Conservation (phyloP, 208 protist species). For the Trypanosoma caninum region DNA sequence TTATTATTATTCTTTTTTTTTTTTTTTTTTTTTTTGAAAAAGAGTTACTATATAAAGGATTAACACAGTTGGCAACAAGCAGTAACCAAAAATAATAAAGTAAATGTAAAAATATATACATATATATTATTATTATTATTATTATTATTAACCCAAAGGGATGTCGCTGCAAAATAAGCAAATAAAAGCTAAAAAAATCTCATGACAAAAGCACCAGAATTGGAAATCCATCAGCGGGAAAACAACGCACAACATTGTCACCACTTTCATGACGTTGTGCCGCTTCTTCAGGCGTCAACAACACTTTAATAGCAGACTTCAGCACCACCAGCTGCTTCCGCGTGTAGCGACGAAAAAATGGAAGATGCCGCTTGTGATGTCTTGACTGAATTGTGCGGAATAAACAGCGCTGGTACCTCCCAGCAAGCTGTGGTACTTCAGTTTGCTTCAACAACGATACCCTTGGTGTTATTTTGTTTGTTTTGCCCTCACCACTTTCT, state of each 20-base stretch:
- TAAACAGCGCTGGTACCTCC: constrained; percentile 71
- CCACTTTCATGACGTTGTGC: neutral
- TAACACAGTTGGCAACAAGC: too few species aligned
- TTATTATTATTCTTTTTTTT: too few species aligned
- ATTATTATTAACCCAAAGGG: too few species aligned
- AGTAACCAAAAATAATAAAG: too few species aligned
- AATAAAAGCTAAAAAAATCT: constrained; percentile 19
- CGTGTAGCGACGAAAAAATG: constrained; percentile 38
- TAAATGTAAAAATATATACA: too few species aligned
- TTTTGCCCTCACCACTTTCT: neutral
- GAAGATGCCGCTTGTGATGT: constrained; percentile 33
- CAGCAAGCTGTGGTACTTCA: constrained; percentile 49
- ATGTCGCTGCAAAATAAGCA: too few species aligned
- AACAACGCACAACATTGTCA: constrained; percentile 32
- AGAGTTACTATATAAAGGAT: too few species aligned
- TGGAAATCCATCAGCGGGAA: constrained; percentile 72
- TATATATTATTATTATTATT: too few species aligned
- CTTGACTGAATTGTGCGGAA: constrained; percentile 29
- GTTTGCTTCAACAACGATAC: neutral
- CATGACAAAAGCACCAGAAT: constrained; percentile 55
- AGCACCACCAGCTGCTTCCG: constrained; percentile 53
- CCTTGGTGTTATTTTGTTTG: too few species aligned
- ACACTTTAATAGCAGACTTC: constrained; percentile 39
- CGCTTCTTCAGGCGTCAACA: constrained; percentile 32
- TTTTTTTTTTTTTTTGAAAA: too few species aligned